Base-by-base conservation (phyloP, 2,329 filamentous ascomycete genomes). In the Aspergillus piperis region DNA sequence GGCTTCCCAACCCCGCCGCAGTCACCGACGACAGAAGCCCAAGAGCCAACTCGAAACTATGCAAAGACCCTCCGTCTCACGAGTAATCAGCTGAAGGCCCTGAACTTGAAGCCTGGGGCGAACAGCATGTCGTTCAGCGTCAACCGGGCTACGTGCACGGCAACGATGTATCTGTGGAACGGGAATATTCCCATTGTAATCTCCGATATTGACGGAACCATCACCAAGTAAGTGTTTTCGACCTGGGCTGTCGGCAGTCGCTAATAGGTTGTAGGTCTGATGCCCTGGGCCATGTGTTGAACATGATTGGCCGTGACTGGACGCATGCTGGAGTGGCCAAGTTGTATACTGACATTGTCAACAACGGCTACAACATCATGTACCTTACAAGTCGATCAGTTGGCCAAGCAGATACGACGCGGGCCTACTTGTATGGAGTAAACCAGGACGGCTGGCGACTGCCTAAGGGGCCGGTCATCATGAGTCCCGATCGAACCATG, bases 311-410 rank as follows among this genome's bases (percentile, higher is more conserved):
- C 44, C 89, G 95, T 51, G 95, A 99, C 77, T 99, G 95, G 95
- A 99, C 95, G 3, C 95, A 99, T 75, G 86, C 92, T 15, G 95
- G 95, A 39, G 94, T 99, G 23, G 96, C 95, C 21, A 99, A 99
- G 79, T 84, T 99, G 8, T 99, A 98, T 78, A 95, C 90, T 52
- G 96, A 99, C 68, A 99, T 99, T 67, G 88, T 88, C 1, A 88
- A 90, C 69, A 99, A 99, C 71, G 95, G 95, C 6, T 99, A 98
- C 82, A 98, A 99, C 75, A 96, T 99, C 72, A 92, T 99, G 85
- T 99, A 99, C 74, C 84, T 99, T 49, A 99, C 95, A 0, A 96
- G 91, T 73, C 88, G 95, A 54, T 95, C 91, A 13, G 93, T 98
- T 49, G 96, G 95, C 0, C 93, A 96, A 76, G 91, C 95, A 15